A percentile compares a stretch with the other conserved stretches of the same genome.
Conservation (phyloP, 2,329 filamentous ascomycete genomes). For the Exophiala phaeomuriformis region DNA sequence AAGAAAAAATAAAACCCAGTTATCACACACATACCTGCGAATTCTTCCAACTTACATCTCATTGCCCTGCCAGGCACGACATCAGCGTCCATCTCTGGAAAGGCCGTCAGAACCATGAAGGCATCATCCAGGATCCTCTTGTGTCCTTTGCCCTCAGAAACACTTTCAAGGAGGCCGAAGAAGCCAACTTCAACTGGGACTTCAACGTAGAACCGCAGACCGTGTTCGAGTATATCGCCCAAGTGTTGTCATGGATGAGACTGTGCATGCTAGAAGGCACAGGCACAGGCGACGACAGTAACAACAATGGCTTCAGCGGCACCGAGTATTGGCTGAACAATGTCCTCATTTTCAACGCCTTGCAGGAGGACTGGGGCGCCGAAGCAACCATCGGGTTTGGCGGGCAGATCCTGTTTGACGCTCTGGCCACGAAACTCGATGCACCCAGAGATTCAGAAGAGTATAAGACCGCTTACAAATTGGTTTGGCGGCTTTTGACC, state of each 20-base stretch:
- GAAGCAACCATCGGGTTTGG: slow-evolving; percentile 29
- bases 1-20: no score
- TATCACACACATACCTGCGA: no score
- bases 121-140: slow-evolving; percentile 45
- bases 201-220: slow-evolving; percentile 31
- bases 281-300: slow-evolving; percentile 4
- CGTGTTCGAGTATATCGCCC: slow-evolving; percentile 36
- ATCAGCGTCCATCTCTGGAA: slow-evolving; percentile 49
- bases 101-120: slow-evolving; percentile 45
- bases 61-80: slow-evolving; percentile 32
- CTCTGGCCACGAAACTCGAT: slow-evolving; percentile 27
- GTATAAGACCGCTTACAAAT: slow-evolving; percentile 29
- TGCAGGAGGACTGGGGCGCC: slow-evolving; percentile 24
- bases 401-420: slow-evolving; percentile 28
- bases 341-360: slow-evolving; percentile 27
- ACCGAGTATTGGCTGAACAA: slow-evolving; percentile 30
- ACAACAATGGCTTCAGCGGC: slow-evolving; percentile 28
- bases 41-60: neutral
- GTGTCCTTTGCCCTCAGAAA: slow-evolving; percentile 32
- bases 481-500: slow-evolving; percentile 27
- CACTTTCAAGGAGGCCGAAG: slow-evolving; percentile 25
- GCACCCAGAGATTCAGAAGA: slow-evolving; percentile 27
- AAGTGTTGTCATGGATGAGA: slow-evolving; percentile 36
- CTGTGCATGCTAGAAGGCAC: slow-evolving; percentile 31
- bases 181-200: slow-evolving; percentile 29